Evolutionary conservation across 345 rosid genomes (phyloP).

Genomic region (Mercurialis annua): DNA sequence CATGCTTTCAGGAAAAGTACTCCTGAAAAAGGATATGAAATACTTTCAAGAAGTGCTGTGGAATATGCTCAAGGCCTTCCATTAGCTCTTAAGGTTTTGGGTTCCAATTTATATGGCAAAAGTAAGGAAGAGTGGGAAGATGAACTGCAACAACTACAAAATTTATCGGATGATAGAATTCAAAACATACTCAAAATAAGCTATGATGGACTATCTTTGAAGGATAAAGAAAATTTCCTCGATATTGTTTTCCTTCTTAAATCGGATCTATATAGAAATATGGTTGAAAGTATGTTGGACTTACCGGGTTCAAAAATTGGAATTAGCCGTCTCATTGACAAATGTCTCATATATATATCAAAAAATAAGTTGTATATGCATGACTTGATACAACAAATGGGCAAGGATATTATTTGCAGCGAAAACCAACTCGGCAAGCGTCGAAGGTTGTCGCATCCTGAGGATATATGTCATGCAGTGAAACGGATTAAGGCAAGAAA

Average conservation of each 20-base stretch:
- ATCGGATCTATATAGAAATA: neutral
- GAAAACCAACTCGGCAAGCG: neutral
- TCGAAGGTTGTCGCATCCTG: neutral
- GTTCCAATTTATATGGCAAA: neutral
- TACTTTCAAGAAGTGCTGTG: neutral
- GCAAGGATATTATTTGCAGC: neutral
- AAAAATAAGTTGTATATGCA: neutral
- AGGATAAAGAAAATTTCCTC: neutral
- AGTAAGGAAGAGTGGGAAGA: neutral
- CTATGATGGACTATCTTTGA: neutral
- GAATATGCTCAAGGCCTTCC: constrained; percentile 7
- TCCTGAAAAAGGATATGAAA: neutral
- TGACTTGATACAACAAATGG: neutral
- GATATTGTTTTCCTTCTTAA: neutral
- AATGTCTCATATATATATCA: neutral
- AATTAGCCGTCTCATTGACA: neutral
- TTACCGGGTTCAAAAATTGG: neutral
- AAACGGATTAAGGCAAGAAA: neutral
- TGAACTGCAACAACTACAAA: neutral
- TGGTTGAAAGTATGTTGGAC: neutral
- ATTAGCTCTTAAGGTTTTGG: constrained; percentile 10
- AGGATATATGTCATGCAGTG: neutral
- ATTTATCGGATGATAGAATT: neutral
- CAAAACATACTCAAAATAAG: neutral
- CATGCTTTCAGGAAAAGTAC: neutral